A percentile compares a stretch with the other conserved stretches of the same genome.
Conservation (phyloP, 148 eudicot genomes). For the Dianthus caryophyllus region DNA sequence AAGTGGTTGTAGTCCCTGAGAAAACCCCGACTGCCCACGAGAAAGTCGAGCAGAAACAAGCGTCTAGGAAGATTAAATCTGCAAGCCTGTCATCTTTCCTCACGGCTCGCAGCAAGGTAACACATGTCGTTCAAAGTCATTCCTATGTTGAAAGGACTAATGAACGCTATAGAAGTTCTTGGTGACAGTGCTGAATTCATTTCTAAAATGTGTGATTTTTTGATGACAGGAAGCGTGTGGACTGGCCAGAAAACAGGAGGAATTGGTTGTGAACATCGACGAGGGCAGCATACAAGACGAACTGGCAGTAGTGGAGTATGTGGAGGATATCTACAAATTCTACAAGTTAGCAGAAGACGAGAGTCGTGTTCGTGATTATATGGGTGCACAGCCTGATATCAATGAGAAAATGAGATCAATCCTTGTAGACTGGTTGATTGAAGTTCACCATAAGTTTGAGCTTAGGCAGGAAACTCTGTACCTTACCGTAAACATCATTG, state of each 20-base stretch:
- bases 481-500: constrained; percentile 46
- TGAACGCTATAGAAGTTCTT: no score
- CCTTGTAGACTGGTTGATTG: constrained; percentile 47
- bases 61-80: constrained; percentile 23
- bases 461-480: constrained; percentile 49
- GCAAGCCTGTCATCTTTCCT: constrained; percentile 38
- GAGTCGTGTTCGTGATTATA: constrained; percentile 29
- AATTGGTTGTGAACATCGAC: constrained; percentile 36
- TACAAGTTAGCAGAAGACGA: constrained; percentile 36
- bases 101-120: constrained; percentile 55
- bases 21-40: constrained; percentile 21
- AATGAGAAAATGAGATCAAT: constrained; percentile 49
- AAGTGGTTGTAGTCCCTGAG: constrained; percentile 11
- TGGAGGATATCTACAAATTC: constrained; percentile 38
- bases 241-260: constrained; percentile 28
- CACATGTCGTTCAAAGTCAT: no score
- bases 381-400: constrained; percentile 39
- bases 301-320: constrained; percentile 40
- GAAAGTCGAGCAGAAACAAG: constrained; percentile 20
- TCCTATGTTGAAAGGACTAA: no score
- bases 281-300: constrained; percentile 30
- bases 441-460: constrained; percentile 49
- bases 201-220: background rate
- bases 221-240: constrained; percentile 40
- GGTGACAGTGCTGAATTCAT: background rate